Base-by-base conservation (phyloP, 2,329 filamentous ascomycete genomes). In the Penicillium sp. region DNA sequence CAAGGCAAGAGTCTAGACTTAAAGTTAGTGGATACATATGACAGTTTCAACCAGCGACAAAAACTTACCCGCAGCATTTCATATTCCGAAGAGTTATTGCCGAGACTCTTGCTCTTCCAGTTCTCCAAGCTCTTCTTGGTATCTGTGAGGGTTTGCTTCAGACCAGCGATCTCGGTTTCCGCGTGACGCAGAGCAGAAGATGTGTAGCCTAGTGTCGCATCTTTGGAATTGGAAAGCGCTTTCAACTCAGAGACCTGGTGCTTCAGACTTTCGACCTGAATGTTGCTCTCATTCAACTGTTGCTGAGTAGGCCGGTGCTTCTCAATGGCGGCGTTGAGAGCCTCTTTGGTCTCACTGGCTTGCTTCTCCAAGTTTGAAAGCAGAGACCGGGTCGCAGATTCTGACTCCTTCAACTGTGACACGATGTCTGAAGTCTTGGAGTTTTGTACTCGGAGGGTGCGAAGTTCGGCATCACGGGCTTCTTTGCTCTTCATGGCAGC, bases 401-500 rank as follows among this genome's bases (percentile, higher is more conserved):
- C 93, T 1, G 88, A 80, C 44, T 97, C 91, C 73, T 98, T 98
- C 45, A 97, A 75, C 57, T 95, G 87, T 0, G 89, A 80, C 34
- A 98, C 90, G 49, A 97, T 94, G 65, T 97, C 93, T 0, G 89
- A 89, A 47, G 87, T 94, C 70, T 95, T 95, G 39, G 81, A 78
- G 63, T 91, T 94, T 66, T 97, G 90, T 51, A 82, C 77, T 50
- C 89, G 83, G 47, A 96, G 73, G 3, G 84, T 80, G 57, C 87
- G 79, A 38, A 94, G 84, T 69, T 97, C 91, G 48, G 80, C 77
- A 47, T 89, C 85, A 41, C 89, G 80, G 36, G 86, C 84, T 62
- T 97, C 91, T 63, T 91, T 94, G 57, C 90, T 86, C 66, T 95
- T 96, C 77, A 95, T 89, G 7, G 90, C 89, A 1, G 87, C 88